Evolutionary conservation across 148 eudicot genomes (phyloP).

Genomic region (Amaranthus cruentus): DNA sequence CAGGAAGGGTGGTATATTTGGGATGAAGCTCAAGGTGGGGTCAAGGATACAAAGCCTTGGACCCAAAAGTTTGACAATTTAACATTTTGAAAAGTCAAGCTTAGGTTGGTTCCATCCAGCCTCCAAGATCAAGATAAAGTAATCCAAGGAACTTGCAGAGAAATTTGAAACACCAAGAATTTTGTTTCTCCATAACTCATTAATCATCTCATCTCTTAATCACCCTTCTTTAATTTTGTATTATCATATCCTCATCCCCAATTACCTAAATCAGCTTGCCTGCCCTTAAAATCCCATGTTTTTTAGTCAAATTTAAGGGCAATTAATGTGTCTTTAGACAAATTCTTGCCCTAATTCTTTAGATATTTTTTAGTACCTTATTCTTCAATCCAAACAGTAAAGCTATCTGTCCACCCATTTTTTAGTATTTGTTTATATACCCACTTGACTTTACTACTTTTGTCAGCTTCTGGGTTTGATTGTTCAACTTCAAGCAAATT

Average conservation of each 20-base stretch:
- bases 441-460: slow-evolving; percentile 14
- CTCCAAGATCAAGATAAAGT: background rate
- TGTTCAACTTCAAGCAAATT: slow-evolving; percentile 20
- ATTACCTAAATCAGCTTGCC: background rate
- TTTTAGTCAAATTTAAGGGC: slow-evolving; percentile 13
- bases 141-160: slow-evolving; percentile 5
- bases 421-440: background rate
- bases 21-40: background rate
- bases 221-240: background rate
- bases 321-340: slow-evolving; percentile 4
- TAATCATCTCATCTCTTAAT: background rate
- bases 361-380: background rate
- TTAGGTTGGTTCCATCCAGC: background rate
- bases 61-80: background rate
- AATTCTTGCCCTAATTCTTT: background rate
- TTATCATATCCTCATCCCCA: background rate
- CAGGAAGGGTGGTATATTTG: background rate
- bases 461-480: slow-evolving; percentile 13
- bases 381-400: too few relatives aligned
- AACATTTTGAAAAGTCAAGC: slow-evolving; percentile 11
- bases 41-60: background rate
- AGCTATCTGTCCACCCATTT: too few relatives aligned
- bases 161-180: background rate
- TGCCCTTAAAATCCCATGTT: slow-evolving; percentile 13
- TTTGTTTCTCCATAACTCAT: background rate